phyloP scores from a whole-genome alignment of 495 filamentous ascomycete species.

The Aspergillus nanangensis region DNA sequence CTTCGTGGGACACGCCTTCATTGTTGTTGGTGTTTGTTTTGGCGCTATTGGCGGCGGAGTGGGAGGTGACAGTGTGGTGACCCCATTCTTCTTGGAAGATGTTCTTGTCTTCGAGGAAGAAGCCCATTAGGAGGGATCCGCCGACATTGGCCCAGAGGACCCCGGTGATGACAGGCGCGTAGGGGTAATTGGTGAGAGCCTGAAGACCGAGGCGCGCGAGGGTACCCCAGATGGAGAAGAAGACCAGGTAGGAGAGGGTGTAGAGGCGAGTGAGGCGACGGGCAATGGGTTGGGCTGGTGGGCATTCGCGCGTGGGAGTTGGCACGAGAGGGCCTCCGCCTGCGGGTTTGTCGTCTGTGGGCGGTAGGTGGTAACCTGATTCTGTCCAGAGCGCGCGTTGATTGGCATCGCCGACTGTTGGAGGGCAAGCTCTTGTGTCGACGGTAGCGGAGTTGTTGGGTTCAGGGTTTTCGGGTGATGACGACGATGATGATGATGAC shows the following conservation, averaged over 20 bases:
- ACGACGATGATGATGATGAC: conserved; percentile 8
- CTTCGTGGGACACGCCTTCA: conserved; percentile 14
- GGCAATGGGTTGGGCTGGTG: conserved; percentile 30
- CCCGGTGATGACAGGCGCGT: conserved; percentile 66
- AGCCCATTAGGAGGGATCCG: conserved; percentile 83
- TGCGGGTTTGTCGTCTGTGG: conserved; percentile 10
- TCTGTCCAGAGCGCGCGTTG: conserved; percentile 12
- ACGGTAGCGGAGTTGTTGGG: background rate
- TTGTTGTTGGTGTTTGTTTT: conserved; percentile 23
- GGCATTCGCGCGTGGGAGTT: conserved; percentile 6
- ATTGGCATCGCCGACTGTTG: conserved; percentile 8
- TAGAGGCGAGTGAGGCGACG: conserved; percentile 66
- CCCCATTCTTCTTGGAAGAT: conserved; percentile 71
- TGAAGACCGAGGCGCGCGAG: conserved; percentile 79
- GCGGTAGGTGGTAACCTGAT: conserved; percentile 7
- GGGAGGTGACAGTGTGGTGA: conserved; percentile 1
- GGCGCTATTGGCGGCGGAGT: conserved; percentile 1
- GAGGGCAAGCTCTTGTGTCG: conserved; percentile 10
- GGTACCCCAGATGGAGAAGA: conserved; percentile 86
- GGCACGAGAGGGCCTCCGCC: conserved; percentile 6
- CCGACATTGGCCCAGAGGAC: conserved; percentile 88
- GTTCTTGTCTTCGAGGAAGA: conserved; percentile 72
- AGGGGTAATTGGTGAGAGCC: conserved; percentile 75
- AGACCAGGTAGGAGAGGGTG: conserved; percentile 72
- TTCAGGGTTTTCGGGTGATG: background rate